Percentiles rank a stretch among this genome's conserved stretches.
Conservation (phyloP, 805 yeast genomes). For the Saturnispora kantuleensis region DNA sequence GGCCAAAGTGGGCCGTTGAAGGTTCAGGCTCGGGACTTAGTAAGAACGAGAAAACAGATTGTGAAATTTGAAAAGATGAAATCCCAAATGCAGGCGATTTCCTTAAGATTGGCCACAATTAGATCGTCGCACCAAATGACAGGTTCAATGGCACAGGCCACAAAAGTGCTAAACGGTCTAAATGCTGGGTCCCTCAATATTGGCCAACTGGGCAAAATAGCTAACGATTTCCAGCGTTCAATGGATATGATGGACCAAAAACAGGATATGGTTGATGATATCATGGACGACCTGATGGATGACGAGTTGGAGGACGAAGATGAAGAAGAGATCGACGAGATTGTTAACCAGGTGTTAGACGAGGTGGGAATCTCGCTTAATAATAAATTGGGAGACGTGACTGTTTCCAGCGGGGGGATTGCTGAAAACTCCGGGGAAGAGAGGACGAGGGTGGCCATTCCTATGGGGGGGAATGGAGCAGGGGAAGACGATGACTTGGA, state of each 20-base stretch:
- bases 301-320: constrained; percentile 80
- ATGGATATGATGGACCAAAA: constrained; percentile 97
- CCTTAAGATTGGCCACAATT: constrained; percentile 84
- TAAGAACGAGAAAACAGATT: constrained; percentile 74
- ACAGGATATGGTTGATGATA: constrained; percentile 98
- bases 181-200: constrained; percentile 74
- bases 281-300: constrained; percentile 93
- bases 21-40: constrained; percentile 91
- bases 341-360: constrained; percentile 83
- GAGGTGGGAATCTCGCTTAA: constrained; percentile 88
- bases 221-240: constrained; percentile 91
- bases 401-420: neutral
- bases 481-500: constrained; percentile 75
- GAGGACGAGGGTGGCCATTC: constrained; percentile 16
- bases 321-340: constrained; percentile 77
- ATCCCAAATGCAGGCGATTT: constrained; percentile 91
- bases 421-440: constrained; percentile 29
- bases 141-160: constrained; percentile 88
- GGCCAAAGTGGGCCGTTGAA: constrained; percentile 86
- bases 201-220: constrained; percentile 78
- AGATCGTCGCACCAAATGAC: constrained; percentile 94
- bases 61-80: constrained; percentile 88
- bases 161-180: constrained; percentile 75
- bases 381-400: constrained; percentile 28
- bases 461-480: constrained; percentile 27